phyloP scores from a whole-genome alignment of 805 yeast genomes.

The Cyberlindnera maclurae region DNA sequence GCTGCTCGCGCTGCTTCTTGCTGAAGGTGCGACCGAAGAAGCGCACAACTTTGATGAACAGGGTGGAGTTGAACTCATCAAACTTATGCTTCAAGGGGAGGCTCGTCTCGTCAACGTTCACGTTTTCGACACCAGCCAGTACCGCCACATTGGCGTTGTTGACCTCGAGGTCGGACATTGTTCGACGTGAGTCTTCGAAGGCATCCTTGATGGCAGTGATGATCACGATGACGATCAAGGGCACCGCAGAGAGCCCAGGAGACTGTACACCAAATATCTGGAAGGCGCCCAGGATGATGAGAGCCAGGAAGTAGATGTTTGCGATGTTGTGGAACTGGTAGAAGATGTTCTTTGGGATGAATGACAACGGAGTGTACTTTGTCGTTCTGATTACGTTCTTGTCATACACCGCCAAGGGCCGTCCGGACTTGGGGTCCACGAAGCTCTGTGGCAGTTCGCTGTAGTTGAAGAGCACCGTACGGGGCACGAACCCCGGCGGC shows the following conservation, averaged over 20 bases:
- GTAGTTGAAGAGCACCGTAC: slow-evolving; percentile 14
- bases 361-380: slow-evolving; percentile 86
- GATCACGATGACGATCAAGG: slow-evolving; percentile 67
- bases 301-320: slow-evolving; percentile 74
- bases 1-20: slow-evolving; percentile 7
- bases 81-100: slow-evolving; percentile 39
- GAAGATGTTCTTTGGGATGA: slow-evolving; percentile 75
- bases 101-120: slow-evolving; percentile 52
- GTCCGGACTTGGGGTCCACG: slow-evolving; percentile 10
- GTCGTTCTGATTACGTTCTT: slow-evolving; percentile 86
- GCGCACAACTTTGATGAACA: slow-evolving; percentile 19
- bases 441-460: slow-evolving; percentile 8
- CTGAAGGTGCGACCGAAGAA: slow-evolving; percentile 16
- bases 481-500: slow-evolving; percentile 11
- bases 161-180: slow-evolving; percentile 61
- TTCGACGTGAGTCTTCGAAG: slow-evolving; percentile 72
- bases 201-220: slow-evolving; percentile 78
- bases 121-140: slow-evolving; percentile 44
- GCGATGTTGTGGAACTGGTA: slow-evolving; percentile 86
- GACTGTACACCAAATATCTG: slow-evolving; percentile 73
- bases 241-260: slow-evolving; percentile 71
- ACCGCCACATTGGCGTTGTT: slow-evolving; percentile 69
- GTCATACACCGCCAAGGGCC: slow-evolving; percentile 8
- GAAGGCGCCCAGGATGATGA: slow-evolving; percentile 75
- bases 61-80: slow-evolving; percentile 42